Conservation (phyloP, 2,329 filamentous ascomycete genomes). For the Colletotrichum sidae region DNA sequence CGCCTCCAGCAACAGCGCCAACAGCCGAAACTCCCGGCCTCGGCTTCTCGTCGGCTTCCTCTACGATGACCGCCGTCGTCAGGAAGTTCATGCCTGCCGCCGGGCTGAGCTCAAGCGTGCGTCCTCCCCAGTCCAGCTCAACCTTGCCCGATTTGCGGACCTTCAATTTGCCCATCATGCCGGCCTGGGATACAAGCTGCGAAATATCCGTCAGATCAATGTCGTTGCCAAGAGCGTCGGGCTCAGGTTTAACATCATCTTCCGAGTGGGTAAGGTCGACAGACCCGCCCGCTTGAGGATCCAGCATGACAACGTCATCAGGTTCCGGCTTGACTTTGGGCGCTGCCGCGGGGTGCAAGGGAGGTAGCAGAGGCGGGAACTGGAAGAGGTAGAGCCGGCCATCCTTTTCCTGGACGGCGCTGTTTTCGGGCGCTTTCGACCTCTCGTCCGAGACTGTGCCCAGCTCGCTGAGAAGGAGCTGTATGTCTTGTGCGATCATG, state of each 20-base stretch:
- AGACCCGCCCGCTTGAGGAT: constrained; percentile 45
- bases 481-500: constrained; percentile 53
- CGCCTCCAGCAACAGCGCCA: constrained; percentile 53
- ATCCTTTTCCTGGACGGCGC: constrained; percentile 44
- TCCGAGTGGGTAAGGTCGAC: constrained; percentile 56
- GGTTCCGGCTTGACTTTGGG: constrained; percentile 57
- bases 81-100: constrained; percentile 67
- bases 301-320: constrained; percentile 51
- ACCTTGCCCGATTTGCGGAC: constrained; percentile 72
- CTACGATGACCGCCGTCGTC: constrained; percentile 69
- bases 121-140: constrained; percentile 72
- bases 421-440: constrained; percentile 40
- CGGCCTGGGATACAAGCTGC: constrained; percentile 60
- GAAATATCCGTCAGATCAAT: constrained; percentile 48
- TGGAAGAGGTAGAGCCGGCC: constrained; percentile 74
- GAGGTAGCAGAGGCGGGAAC: constrained; percentile 71
- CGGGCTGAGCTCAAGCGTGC: constrained; percentile 61
- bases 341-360: constrained; percentile 53
- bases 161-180: constrained; percentile 70
- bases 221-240: constrained; percentile 41
- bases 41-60: constrained; percentile 66
- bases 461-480: constrained; percentile 57
- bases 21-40: constrained; percentile 42
- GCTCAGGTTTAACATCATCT: constrained; percentile 38
- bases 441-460: constrained; percentile 46